Conservation (phyloP, 495 filamentous ascomycete species). For the Penicillium pancosmium region DNA sequence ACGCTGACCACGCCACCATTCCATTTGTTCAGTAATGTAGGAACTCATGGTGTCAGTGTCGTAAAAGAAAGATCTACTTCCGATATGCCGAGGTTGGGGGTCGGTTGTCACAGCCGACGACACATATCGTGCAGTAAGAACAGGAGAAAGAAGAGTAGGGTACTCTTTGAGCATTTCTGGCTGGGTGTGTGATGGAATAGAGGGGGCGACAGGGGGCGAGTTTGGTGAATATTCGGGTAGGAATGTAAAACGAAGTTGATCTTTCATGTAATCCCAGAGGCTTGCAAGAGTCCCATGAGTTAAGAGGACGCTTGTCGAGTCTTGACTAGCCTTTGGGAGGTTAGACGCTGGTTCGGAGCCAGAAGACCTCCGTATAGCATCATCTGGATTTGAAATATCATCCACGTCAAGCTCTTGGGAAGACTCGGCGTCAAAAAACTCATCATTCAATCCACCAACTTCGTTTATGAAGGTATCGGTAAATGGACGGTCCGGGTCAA, state of each 20-base stretch:
- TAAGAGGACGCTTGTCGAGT: constrained; percentile 58
- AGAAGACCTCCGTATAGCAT: constrained; percentile 18
- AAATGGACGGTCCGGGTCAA: constrained; percentile 67
- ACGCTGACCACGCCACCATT: constrained; percentile 86
- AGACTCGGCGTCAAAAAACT: constrained; percentile 47
- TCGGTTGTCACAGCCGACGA: constrained; percentile 37
- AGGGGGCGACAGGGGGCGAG: constrained; percentile 30
- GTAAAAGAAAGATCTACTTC: constrained; percentile 69
- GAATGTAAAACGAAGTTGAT: constrained; percentile 65
- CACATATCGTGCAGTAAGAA: constrained; percentile 49
- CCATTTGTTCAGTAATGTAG: constrained; percentile 71
- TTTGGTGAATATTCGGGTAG: constrained; percentile 35
- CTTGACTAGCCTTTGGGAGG: constrained; percentile 37
- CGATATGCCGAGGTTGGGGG: constrained; percentile 55
- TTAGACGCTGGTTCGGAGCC: constrained; percentile 7
- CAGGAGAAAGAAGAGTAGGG: constrained; percentile 46
- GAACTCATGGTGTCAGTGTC: constrained; percentile 60
- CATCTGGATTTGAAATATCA: constrained; percentile 34
- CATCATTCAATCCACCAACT: constrained; percentile 68
- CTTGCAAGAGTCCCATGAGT: constrained; percentile 58
- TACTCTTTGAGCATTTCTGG: constrained; percentile 60
- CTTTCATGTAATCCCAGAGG: constrained; percentile 71
- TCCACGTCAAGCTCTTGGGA: constrained; percentile 36
- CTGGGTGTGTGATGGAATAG: constrained; percentile 55
- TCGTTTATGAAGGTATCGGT: constrained; percentile 81